Evolutionary conservation across 139 green algal species (phyloP).

Genomic region (Trebouxia sp.): DNA sequence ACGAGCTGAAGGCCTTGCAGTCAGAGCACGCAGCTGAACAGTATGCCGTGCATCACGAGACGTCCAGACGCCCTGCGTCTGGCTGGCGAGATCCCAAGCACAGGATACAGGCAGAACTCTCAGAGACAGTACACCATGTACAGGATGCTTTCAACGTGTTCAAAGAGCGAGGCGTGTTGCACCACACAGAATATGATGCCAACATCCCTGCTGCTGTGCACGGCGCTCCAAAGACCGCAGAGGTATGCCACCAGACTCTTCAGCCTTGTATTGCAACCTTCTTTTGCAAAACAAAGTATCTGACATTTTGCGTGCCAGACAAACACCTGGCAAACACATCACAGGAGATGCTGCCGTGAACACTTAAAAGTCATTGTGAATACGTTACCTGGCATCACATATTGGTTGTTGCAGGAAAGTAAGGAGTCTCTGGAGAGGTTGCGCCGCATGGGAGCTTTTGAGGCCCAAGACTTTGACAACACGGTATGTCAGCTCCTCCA

Average conservation of each 20-base stretch:
- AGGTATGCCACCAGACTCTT: slow-evolving; percentile 11
- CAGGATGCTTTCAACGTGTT: slow-evolving; percentile 20
- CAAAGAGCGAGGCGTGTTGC: slow-evolving; percentile 30
- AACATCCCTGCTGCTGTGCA: slow-evolving; percentile 35
- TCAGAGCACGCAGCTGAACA: not conserved
- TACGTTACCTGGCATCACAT: not conserved
- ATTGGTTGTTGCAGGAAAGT: slow-evolving; percentile 37
- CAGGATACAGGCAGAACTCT: not conserved
- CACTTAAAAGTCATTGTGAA: not conserved
- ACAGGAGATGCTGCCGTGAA: not conserved
- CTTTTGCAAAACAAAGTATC: not conserved
- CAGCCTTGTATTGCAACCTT: no score
- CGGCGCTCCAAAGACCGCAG: slow-evolving; percentile 33
- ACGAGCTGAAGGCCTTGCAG: slow-evolving; percentile 6
- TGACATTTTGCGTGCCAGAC: not conserved
- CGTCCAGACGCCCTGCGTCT: not conserved
- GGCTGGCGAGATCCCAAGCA: slow-evolving; percentile 11
- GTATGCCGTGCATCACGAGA: slow-evolving; percentile 10
- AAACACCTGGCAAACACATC: not conserved
- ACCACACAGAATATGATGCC: slow-evolving; percentile 25
- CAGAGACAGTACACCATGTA: not conserved
- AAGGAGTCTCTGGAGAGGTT: slow-evolving; percentile 45
- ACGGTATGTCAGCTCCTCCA: slow-evolving; percentile 28
- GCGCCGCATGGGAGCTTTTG: slow-evolving; percentile 52
- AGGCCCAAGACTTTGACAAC: slow-evolving; percentile 53